A percentile compares a stretch with the other conserved stretches of the same genome.
Evolutionary conservation across 352 stramenopile genomes (phyloP).

Genomic region (Globisporangium nagaii): DNA sequence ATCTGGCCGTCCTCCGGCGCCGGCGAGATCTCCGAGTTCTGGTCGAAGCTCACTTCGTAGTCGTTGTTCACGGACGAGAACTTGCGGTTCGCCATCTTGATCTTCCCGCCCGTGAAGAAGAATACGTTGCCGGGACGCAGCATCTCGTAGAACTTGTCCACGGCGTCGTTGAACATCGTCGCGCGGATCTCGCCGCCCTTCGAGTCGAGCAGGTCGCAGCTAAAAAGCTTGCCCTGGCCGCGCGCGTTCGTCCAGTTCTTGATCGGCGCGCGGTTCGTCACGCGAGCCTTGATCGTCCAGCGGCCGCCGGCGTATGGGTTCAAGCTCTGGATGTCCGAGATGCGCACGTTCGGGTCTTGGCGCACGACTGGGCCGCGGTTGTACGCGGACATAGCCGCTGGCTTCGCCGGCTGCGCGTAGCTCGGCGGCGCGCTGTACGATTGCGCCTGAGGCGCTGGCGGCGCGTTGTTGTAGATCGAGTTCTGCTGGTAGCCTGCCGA

Average conservation of each 20-base stretch:
- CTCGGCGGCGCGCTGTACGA: constrained; percentile 13
- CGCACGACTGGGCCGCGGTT: constrained; percentile 79
- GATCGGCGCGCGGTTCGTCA: constrained; percentile 91
- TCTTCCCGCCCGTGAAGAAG: constrained; percentile 91
- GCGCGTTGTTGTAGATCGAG: constrained; percentile 26
- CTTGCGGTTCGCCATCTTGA: constrained; percentile 98
- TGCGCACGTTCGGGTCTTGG: constrained; percentile 73
- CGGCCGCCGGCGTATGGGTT: constrained; percentile 93
- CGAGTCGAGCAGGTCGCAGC: constrained; percentile 93
- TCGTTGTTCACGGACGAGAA: constrained; percentile 96
- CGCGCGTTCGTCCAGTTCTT: constrained; percentile 95
- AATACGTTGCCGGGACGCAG: constrained; percentile 89
- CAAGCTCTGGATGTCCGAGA: constrained; percentile 85
- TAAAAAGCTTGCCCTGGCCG: constrained; percentile 96
- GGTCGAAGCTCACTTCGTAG: constrained; percentile 98
- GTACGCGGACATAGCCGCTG: constrained; percentile 25
- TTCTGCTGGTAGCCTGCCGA: constrained; percentile 33
- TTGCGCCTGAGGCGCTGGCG: constrained; percentile 9
- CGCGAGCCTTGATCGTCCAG: constrained; percentile 96
- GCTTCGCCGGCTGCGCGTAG: constrained; percentile 20
- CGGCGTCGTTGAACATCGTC: constrained; percentile 99
- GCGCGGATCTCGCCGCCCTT: constrained; percentile 94
- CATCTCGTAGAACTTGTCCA: constrained; percentile 95
- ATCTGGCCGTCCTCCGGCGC: constrained; percentile 88
- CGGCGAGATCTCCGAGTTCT: constrained; percentile 92